Percentiles rank a stretch among this genome's conserved stretches.
Evolutionary conservation across 805 yeast species (phyloP).

Genomic region (Starmera pachycereana): DNA sequence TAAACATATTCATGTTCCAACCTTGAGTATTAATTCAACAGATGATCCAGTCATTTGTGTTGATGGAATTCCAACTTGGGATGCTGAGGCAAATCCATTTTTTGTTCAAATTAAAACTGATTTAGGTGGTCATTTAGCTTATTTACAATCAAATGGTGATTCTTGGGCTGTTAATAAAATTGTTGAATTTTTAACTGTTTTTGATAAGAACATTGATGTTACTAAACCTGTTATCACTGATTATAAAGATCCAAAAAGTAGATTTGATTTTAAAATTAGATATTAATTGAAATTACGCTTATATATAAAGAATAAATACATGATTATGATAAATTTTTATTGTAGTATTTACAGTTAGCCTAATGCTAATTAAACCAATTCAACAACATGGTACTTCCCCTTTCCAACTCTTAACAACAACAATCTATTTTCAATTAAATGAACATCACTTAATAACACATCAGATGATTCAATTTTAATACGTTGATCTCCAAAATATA

Average conservation of each 20-base stretch:
- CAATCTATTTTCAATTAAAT: slow-evolving; percentile 48
- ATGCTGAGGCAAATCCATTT: slow-evolving; percentile 46
- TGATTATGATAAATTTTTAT: background rate
- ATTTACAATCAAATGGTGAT: slow-evolving; percentile 30
- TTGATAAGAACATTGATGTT: slow-evolving; percentile 23
- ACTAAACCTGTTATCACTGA: slow-evolving; percentile 8
- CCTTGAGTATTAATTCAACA: slow-evolving; percentile 43
- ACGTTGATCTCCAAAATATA: slow-evolving; percentile 57
- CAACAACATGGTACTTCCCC: slow-evolving; percentile 49
- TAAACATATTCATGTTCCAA: slow-evolving; percentile 48
- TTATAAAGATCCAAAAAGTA: slow-evolving; percentile 9
- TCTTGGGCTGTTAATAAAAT: slow-evolving; percentile 39
- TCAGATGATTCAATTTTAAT: slow-evolving; percentile 42
- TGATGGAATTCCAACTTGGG: slow-evolving; percentile 38
- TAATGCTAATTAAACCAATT: slow-evolving; percentile 12
- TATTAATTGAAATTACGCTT: slow-evolving; percentile 2
- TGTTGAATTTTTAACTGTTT: slow-evolving; percentile 28
- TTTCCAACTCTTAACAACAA: slow-evolving; percentile 71
- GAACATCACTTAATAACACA: slow-evolving; percentile 34
- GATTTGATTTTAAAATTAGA: slow-evolving; percentile 10
- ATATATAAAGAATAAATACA: background rate
- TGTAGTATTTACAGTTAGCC: background rate
- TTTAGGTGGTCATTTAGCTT: slow-evolving; percentile 65
- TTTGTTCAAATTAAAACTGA: slow-evolving; percentile 46
- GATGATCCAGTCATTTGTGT: slow-evolving; percentile 63